phyloP scores from a whole-genome alignment of 2,329 filamentous ascomycete genomes.

The Ophiobolus disseminans region DNA sequence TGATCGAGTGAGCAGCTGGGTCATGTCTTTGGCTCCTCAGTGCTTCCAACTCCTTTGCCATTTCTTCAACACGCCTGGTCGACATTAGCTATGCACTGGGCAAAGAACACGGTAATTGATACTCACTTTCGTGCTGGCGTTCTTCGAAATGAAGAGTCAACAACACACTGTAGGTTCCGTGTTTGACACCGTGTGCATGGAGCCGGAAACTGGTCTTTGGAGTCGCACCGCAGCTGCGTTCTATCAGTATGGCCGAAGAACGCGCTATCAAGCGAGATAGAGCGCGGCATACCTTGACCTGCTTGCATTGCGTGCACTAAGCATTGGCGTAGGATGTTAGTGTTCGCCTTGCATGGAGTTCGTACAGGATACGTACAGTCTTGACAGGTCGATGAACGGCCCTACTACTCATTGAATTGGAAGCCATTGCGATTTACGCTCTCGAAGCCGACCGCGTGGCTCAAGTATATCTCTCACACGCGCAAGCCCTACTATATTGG shows the following conservation, averaged over 20 bases:
- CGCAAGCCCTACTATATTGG: background rate
- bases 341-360: too few species aligned
- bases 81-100: background rate
- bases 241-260: conserved; percentile 2
- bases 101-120: too few species aligned
- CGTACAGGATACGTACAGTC: too few species aligned
- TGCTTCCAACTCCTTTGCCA: conserved; percentile 28
- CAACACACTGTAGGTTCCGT: conserved; percentile 26
- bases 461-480: background rate
- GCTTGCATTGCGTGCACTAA: conserved; percentile 36
- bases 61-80: conserved; percentile 31
- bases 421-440: conserved; percentile 10
- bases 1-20: conserved; percentile 12
- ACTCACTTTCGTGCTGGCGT: conserved; percentile 34
- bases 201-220: conserved; percentile 27
- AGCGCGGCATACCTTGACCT: conserved; percentile 26
- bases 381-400: conserved; percentile 24
- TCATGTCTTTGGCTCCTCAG: conserved; percentile 18
- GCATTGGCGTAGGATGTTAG: too few species aligned
- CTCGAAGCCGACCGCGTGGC: background rate
- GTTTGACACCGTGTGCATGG: conserved; percentile 28
- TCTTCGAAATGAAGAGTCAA: conserved; percentile 30
- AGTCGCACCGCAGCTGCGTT: conserved; percentile 27
- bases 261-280: background rate
- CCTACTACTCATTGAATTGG: conserved; percentile 13